Base-by-base conservation (phyloP, 169 alveolate species). In the Cryptosporidium xiaoi region DNA sequence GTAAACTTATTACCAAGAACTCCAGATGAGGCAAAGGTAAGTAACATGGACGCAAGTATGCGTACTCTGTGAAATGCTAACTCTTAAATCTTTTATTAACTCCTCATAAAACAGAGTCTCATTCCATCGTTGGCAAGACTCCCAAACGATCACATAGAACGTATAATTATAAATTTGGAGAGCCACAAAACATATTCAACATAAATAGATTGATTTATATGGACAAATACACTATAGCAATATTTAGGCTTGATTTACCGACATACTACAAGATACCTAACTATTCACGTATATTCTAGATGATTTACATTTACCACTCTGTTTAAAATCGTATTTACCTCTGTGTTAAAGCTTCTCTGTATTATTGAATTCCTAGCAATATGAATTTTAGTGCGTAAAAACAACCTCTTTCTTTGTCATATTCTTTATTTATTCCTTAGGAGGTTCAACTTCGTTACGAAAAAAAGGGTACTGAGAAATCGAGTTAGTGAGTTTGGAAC, bases 1-100 rank as follows among this genome's bases (percentile, higher is more conserved):
- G 97, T 95, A 15, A 94, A 95, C 65, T 85, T 95, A 27, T 83
- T 95, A 20, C 97, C 97, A 27, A 93, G 93, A 65, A 92, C 97
- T 3, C 92, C 92, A 1, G 95, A 93, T 65, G 97, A 95, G 62
- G 97, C 97, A n/a, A 93, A 91, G 90, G 93, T 77, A 60, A 58
- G 87, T 60, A n/a, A 18, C 20, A 31, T 1, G 6, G 12, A 36
- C 1, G 10, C 15, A 66, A 66, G 6, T 10, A 20, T 8, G 6
- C n/a, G 27, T 36, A 18, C 13, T 46, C 2, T n/a, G 13, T 2
- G 6, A 33, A 15, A 27, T 24, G 7, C 4, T 62, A 53, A 53
- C 29, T 53, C 12, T 0, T 7, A n/a, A n/a, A 13, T 0, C 18
- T 6, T 33, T 62, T 27, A 13, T 62, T 13, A 20, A 13, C 18